phyloP scores from a whole-genome alignment of 495 filamentous ascomycete genomes.

The Hypoxylon fuscum region DNA sequence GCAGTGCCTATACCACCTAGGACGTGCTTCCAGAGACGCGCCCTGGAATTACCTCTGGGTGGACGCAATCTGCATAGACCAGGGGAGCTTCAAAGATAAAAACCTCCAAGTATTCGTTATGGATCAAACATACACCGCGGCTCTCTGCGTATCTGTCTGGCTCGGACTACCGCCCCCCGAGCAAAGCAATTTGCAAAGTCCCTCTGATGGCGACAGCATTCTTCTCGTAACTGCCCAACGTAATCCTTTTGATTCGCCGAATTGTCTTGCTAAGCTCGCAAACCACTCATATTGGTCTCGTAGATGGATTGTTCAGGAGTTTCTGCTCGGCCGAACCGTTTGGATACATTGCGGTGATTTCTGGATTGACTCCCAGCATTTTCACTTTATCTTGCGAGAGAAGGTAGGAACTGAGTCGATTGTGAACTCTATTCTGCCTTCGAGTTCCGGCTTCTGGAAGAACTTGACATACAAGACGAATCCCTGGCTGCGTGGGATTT shows the following conservation, averaged over 20 bases:
- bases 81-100: slow-evolving; percentile 13
- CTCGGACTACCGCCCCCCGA: slow-evolving; percentile 21
- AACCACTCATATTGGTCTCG: slow-evolving; percentile 19
- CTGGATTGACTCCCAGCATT: slow-evolving; percentile 14
- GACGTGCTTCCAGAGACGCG: slow-evolving; percentile 1
- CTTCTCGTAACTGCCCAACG: slow-evolving; percentile 14
- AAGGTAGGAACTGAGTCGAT: no score
- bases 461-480: no score
- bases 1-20: slow-evolving; percentile 34
- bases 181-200: neutral
- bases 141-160: slow-evolving; percentile 37
- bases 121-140: slow-evolving; percentile 37
- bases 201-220: slow-evolving; percentile 15
- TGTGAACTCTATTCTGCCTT: no score
- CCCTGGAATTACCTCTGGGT: slow-evolving; percentile 28
- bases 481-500: neutral
- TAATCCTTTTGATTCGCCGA: slow-evolving; percentile 24
- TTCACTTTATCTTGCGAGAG: slow-evolving; percentile 6
- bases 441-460: no score
- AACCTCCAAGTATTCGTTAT: slow-evolving; percentile 24
- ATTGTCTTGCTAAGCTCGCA: slow-evolving; percentile 22
- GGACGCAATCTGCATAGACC: slow-evolving; percentile 29
- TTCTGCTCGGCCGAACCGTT: slow-evolving; percentile 17
- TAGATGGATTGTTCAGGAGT: slow-evolving; percentile 23
- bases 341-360: slow-evolving; percentile 24